Conservation (phyloP, 345 rosid species). For the Rhizophora mangle region DNA sequence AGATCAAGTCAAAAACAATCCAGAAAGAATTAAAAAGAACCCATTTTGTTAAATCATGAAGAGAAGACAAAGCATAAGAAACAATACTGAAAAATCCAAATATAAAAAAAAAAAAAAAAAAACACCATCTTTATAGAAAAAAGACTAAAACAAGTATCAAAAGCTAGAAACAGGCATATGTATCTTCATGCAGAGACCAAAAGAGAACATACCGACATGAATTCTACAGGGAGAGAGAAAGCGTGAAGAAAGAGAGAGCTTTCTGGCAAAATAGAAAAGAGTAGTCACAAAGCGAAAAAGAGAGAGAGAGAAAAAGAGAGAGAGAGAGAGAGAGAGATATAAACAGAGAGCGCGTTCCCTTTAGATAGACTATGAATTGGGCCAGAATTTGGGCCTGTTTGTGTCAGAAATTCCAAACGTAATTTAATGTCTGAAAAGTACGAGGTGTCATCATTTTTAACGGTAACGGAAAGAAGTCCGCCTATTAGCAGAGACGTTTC, state of each 20-base stretch:
- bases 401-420: neutral
- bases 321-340: neutral
- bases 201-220: slow-evolving; percentile 63
- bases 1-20: slow-evolving; percentile 1
- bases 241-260: neutral
- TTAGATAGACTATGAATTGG: neutral
- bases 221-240: slow-evolving; percentile 24
- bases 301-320: neutral
- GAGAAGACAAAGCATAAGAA: slow-evolving; percentile 7
- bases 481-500: slow-evolving; percentile 26
- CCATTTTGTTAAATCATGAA: slow-evolving; percentile 1
- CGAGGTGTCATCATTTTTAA: slow-evolving; percentile 20
- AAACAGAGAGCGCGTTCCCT: too few relatives aligned
- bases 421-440: neutral
- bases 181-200: neutral
- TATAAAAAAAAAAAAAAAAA: neutral
- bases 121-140: neutral
- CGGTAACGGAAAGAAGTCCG: slow-evolving; percentile 16
- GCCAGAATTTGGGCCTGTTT: slow-evolving; percentile 12
- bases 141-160: neutral
- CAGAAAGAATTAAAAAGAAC: neutral
- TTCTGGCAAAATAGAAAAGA: too few relatives aligned
- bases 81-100: neutral
- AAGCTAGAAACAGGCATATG: neutral
- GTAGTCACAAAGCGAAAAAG: neutral